Base-by-base conservation (phyloP, 1,284 basidiomycete genomes). In the Heterobasidion irregulare region DNA sequence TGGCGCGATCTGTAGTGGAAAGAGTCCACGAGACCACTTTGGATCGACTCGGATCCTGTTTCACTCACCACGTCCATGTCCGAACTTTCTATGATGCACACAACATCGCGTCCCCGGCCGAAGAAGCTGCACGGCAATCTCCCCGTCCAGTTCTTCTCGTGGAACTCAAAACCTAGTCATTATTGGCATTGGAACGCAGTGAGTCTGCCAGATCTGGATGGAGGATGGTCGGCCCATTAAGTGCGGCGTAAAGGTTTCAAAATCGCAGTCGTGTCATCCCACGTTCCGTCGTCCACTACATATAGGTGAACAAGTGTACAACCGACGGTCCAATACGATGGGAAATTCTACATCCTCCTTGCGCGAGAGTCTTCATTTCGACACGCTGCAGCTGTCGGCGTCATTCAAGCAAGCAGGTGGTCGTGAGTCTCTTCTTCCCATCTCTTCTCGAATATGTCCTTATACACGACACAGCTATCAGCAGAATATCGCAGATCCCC, bases 331-430 rank as follows among this genome's bases (percentile, higher is more conserved):
- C 12, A 10, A 41, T 7, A 41, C n/a, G n/a, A n/a, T n/a, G n/a
- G 38, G 38, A 10, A 41, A n/a, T 41, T 41, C 6, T 12, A 10
- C 12, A 6, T 10, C 38, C 38, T 41, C 38, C 38, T 41, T 41
- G 6, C n/a, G 10, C n/a, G 12, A 41, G n/a, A 41, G 38, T 41
- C 26, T 26, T 26, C 26, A 26, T 5, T 26, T 26, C 6, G 26
- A 26, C 6, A 8, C 10, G 12, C 6, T 41, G 10, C 38, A 41
- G 38, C 38, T 38, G 0, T 16, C 26, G 4, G 38, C 36, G n/a
- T 38, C 43, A 38, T 52, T 56, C 15, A 18, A 38, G 13, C 43
- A 53, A 35, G 52, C 56, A 26, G 45, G 52, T 8, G 56, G 56
- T 15, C 38, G 52, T 56, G 16, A 41, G 52, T 56, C 15, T 41